phyloP scores from a whole-genome alignment of 352 stramenopile species.

The Phytophthora nicotianae region DNA sequence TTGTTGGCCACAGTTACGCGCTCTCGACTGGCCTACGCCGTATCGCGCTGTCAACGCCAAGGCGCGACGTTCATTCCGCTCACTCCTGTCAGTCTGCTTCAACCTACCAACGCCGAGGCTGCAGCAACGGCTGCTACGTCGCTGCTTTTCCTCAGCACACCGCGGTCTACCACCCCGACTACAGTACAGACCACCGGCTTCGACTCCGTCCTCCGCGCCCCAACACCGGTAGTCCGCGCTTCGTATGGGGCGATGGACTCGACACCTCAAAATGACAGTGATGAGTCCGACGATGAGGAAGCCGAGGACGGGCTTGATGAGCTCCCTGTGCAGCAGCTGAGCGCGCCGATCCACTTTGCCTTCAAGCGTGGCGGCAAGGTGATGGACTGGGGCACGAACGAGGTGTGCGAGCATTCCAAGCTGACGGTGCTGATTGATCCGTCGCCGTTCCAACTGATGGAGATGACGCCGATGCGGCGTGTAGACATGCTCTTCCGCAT shows the following conservation, averaged over 20 bases:
- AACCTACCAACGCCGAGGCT: constrained; percentile 12
- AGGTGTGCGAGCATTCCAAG: constrained; percentile 62
- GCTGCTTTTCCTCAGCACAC: constrained; percentile 34
- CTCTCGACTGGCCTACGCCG: constrained; percentile 49
- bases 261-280: constrained; percentile 13
- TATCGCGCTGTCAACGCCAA: constrained; percentile 60
- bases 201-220: constrained; percentile 4
- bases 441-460: constrained; percentile 83
- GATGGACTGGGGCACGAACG: constrained; percentile 79
- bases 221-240: constrained; percentile 19
- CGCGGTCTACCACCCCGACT: constrained; percentile 25
- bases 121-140: constrained; percentile 27
- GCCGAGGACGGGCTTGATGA: constrained; percentile 20
- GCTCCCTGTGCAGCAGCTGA: constrained; percentile 38
- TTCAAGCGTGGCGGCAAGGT: constrained; percentile 73
- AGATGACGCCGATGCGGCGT: constrained; percentile 84
- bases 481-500: constrained; percentile 89
- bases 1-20: constrained; percentile 76
- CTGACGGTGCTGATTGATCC: constrained; percentile 79
- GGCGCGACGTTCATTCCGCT: constrained; percentile 20
- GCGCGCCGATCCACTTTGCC: constrained; percentile 70
- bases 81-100: constrained; percentile 11
- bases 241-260: constrained; percentile 35
- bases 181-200: constrained; percentile 17
- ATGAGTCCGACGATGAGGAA: constrained; percentile 16